These are phyloP conservation scores for Metschnikowia arizonensis DNA, from an alignment of 805 yeast species.

Conservation along the genomic window DNA sequence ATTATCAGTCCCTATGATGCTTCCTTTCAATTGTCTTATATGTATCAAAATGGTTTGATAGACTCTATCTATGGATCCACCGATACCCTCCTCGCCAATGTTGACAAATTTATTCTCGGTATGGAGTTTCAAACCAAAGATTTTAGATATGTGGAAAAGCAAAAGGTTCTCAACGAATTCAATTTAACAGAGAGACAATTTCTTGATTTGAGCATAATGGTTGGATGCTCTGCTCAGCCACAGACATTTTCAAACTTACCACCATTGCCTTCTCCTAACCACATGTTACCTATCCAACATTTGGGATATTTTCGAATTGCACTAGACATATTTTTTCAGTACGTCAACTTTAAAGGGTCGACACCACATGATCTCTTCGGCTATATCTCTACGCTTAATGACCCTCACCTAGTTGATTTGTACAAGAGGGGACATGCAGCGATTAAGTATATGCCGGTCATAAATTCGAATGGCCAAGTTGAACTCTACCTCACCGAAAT, in stretches of 20 bases:
- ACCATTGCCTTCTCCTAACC: constrained; percentile 39
- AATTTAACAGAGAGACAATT: constrained; percentile 61
- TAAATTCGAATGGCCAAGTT: constrained; percentile 65
- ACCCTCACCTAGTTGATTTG: constrained; percentile 42
- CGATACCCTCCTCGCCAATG: constrained; percentile 61
- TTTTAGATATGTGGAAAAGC: constrained; percentile 62
- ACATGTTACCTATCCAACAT: constrained; percentile 38
- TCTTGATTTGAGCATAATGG: constrained; percentile 68
- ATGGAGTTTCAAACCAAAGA: constrained; percentile 64
- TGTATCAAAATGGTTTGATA: constrained; percentile 51
- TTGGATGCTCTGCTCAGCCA: constrained; percentile 76
- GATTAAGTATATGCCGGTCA: constrained; percentile 67
- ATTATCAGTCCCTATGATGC: constrained; percentile 81
- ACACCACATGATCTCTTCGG: constrained; percentile 37
- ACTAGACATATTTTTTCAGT: constrained; percentile 36
- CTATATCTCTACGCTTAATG: constrained; percentile 44
- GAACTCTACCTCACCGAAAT: constrained; percentile 50
- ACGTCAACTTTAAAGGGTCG: constrained; percentile 25
- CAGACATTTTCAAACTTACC: constrained; percentile 52
- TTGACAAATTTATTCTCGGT: constrained; percentile 68
- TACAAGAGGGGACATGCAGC: constrained; percentile 69
- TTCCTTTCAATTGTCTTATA: constrained; percentile 72
- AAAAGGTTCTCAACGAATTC: constrained; percentile 56
- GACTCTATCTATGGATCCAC: constrained; percentile 83
- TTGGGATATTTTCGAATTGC: constrained; percentile 39